A percentile compares a stretch with the other conserved stretches of the same genome.
These are phyloP conservation scores for Irpex rosettiformis DNA, from an alignment of 1,284 basidiomycete species.

Conservation along the genomic window DNA sequence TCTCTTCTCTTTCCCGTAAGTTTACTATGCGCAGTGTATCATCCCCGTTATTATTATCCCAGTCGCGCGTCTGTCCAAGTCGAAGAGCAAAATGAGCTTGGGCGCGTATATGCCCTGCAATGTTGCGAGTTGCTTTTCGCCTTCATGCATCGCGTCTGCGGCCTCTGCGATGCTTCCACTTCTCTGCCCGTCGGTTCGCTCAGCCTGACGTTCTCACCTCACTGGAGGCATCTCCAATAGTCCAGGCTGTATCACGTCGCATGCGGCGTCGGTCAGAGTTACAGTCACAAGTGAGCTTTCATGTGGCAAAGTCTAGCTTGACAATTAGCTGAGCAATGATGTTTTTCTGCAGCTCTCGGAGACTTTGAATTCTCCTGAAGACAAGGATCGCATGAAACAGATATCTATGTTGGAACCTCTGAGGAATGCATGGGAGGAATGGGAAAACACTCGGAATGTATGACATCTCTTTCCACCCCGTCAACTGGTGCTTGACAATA, in stretches of 20 bases:
- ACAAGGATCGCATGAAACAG: constrained; percentile 40
- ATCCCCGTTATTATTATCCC: too few relatives aligned
- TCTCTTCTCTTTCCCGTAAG: not conserved
- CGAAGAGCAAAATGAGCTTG: not conserved
- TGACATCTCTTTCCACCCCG: constrained; percentile 15
- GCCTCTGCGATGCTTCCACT: constrained; percentile 2
- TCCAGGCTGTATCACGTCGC: constrained; percentile 24
- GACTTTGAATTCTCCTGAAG: constrained; percentile 32
- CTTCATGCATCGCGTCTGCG: constrained; percentile 4
- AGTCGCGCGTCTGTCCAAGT: too few relatives aligned
- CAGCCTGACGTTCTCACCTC: not conserved
- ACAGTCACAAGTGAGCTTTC: constrained; percentile 22
- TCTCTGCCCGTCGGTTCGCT: not conserved
- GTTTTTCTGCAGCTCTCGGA: constrained; percentile 26
- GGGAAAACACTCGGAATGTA: constrained; percentile 42
- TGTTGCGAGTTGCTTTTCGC: constrained; percentile 11
- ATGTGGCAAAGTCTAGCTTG: not conserved
- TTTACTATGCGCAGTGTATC: too few relatives aligned
- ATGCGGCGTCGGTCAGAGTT: constrained; percentile 25
- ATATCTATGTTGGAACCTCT: constrained; percentile 54
- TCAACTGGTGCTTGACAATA: constrained; percentile 8
- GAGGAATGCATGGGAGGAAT: constrained; percentile 47
- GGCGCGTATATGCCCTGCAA: not conserved
- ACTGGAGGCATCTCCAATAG: constrained; percentile 20
- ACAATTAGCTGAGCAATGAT: not conserved